Evolutionary conservation across 768 basidiomycete species (phyloP).

Genomic region (Kwoniella botswanensis): DNA sequence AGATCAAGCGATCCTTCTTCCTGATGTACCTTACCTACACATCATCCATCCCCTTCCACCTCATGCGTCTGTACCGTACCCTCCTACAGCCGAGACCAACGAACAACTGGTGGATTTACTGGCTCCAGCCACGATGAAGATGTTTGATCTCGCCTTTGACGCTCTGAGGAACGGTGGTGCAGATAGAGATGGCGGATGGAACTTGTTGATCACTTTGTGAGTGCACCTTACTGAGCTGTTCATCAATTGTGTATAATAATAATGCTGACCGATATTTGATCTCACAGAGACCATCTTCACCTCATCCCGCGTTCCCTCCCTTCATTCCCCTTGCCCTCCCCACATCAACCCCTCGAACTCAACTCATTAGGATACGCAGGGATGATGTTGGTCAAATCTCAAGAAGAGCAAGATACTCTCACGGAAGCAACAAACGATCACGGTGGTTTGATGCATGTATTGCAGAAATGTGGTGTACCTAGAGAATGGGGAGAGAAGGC

Average conservation of each 20-base stretch:
- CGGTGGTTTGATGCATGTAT: constrained; percentile 45
- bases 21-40: constrained; percentile 69
- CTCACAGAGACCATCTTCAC: constrained; percentile 71
- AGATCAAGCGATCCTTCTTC: constrained; percentile 55
- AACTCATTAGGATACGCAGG: constrained; percentile 92
- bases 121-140: constrained; percentile 50
- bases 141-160: constrained; percentile 52
- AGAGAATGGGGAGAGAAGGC: constrained; percentile 52
- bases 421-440: constrained; percentile 59
- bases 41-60: constrained; percentile 49
- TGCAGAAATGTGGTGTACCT: constrained; percentile 52
- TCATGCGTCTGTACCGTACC: constrained; percentile 32
- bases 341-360: constrained; percentile 63
- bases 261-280: neutral
- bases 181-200: constrained; percentile 52
- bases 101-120: constrained; percentile 44
- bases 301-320: constrained; percentile 72
- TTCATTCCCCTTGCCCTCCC: constrained; percentile 40
- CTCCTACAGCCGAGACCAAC: constrained; percentile 37
- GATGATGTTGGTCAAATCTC: constrained; percentile 83
- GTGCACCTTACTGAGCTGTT: constrained; percentile 12
- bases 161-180: constrained; percentile 42
- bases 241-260: neutral
- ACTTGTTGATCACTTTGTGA: constrained; percentile 55
- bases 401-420: constrained; percentile 73